These are phyloP conservation scores for Dovyalis caffra DNA, from an alignment of 345 rosid genomes.

Conservation along the genomic window DNA sequence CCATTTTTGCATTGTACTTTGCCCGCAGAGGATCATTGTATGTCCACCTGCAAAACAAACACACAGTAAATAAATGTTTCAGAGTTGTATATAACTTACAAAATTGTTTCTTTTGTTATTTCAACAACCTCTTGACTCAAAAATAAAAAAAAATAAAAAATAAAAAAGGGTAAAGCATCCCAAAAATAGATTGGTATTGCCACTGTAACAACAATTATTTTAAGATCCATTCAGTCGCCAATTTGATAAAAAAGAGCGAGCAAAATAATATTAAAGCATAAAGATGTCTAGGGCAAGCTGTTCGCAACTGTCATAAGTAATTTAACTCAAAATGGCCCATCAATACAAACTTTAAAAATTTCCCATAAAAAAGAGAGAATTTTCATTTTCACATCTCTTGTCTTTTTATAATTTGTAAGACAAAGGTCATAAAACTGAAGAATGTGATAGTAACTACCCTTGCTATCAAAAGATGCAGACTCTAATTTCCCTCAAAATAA, in stretches of 20 bases:
- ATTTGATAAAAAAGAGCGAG: not conserved
- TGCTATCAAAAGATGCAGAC: not conserved
- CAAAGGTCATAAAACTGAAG: not conserved
- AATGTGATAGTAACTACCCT: not conserved
- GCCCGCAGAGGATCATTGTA: constrained; percentile 67
- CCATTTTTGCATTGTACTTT: constrained; percentile 74
- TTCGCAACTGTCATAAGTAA: not conserved
- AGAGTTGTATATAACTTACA: not conserved
- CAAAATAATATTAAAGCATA: not conserved
- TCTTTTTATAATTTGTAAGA: not conserved
- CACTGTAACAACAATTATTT: not conserved
- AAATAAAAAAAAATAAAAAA: not conserved
- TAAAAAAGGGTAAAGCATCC: not conserved
- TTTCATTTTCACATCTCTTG: not conserved
- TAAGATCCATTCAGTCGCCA: not conserved
- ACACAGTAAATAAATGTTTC: not conserved
- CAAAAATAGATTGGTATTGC: not conserved
- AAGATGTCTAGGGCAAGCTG: not conserved
- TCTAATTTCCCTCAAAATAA: not conserved
- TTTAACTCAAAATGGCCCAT: not conserved
- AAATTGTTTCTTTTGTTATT: not conserved
- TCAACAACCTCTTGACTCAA: not conserved
- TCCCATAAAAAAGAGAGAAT: not conserved
- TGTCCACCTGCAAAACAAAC: constrained; percentile 55
- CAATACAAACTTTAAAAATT: not conserved